Conservation (phyloP, 352 stramenopile species). For the Thraustotheca clavata region DNA sequence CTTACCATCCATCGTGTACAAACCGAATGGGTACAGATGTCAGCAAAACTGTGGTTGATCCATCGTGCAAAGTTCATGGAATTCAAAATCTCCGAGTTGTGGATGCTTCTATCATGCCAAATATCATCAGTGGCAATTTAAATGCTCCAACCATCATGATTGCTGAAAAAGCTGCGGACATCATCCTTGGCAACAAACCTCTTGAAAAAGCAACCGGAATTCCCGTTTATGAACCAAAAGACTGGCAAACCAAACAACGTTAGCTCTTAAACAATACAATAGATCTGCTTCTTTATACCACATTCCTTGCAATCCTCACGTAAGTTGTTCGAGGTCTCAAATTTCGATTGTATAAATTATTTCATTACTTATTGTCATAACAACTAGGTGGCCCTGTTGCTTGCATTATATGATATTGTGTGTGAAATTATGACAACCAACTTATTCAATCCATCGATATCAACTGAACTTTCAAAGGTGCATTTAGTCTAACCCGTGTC, state of each 20-base stretch:
- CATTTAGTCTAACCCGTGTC: too few relatives aligned
- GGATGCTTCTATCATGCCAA: conserved; percentile 91
- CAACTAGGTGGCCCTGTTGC: too few relatives aligned
- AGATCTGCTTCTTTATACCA: neutral
- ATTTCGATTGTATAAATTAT: neutral
- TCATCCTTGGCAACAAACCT: conserved; percentile 73
- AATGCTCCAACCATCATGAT: conserved; percentile 93
- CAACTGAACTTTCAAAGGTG: too few relatives aligned
- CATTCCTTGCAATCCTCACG: neutral
- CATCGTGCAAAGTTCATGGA: conserved; percentile 75
- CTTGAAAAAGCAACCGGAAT: conserved; percentile 57
- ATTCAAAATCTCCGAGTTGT: conserved; percentile 84
- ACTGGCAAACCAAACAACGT: conserved; percentile 68
- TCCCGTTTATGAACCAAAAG: conserved; percentile 55
- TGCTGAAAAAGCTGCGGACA: conserved; percentile 89
- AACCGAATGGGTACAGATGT: conserved; percentile 79
- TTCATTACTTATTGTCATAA: too few relatives aligned
- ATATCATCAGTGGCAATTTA: conserved; percentile 91
- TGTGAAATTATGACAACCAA: too few relatives aligned
- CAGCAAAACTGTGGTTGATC: conserved; percentile 82
- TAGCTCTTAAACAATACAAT: conserved; percentile 26
- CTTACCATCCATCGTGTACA: conserved; percentile 86
- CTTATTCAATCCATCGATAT: too few relatives aligned
- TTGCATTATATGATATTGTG: too few relatives aligned
- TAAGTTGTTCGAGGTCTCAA: neutral